Percentiles rank a stretch among this genome's conserved stretches.
These are phyloP conservation scores for Aureobasidium sp. DNA, from an alignment of 2,329 filamentous ascomycete species.

Conservation along the genomic window DNA sequence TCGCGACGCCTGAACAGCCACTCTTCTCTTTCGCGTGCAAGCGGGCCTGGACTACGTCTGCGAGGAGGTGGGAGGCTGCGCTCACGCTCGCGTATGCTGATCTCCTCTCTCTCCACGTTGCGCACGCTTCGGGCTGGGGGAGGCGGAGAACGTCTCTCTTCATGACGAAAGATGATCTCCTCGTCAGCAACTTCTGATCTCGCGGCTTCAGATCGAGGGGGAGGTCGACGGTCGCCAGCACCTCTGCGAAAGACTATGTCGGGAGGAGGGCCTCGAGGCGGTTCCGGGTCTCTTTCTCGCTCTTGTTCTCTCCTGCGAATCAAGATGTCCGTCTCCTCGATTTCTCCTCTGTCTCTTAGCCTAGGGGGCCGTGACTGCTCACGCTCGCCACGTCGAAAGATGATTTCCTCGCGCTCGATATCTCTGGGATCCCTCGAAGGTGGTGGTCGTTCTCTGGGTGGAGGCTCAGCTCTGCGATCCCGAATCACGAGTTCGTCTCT, in stretches of 20 bases:
- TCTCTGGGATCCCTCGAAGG: constrained; percentile 14
- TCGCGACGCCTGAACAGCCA: constrained; percentile 29
- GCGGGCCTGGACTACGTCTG: constrained; percentile 25
- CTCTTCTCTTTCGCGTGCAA: constrained; percentile 27
- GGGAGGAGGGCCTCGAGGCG: constrained; percentile 5
- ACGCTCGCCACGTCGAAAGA: constrained; percentile 18
- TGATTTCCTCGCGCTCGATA: constrained; percentile 18
- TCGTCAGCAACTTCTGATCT: constrained; percentile 15
- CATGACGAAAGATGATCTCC: constrained; percentile 15
- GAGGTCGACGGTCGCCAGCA: constrained; percentile 13
- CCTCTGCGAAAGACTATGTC: constrained; percentile 28
- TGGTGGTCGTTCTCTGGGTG: constrained; percentile 15
- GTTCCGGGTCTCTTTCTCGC: constrained; percentile 5
- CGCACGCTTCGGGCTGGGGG: constrained; percentile 14
- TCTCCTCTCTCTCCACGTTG: constrained; percentile 21
- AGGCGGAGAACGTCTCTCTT: constrained; percentile 13
- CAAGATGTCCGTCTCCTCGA: constrained; percentile 13
- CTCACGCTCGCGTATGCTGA: constrained; percentile 29
- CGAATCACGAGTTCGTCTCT: constrained; percentile 33
- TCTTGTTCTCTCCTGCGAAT: constrained; percentile 18
- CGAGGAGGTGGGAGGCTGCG: constrained; percentile 23
- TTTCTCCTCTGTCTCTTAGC: constrained; percentile 10
- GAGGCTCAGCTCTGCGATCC: constrained; percentile 21
- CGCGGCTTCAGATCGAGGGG: constrained; percentile 4
- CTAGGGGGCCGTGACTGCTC: constrained; percentile 22